Base-by-base conservation (phyloP, 2,329 filamentous ascomycete species). In the Hypoxylon sp. region DNA sequence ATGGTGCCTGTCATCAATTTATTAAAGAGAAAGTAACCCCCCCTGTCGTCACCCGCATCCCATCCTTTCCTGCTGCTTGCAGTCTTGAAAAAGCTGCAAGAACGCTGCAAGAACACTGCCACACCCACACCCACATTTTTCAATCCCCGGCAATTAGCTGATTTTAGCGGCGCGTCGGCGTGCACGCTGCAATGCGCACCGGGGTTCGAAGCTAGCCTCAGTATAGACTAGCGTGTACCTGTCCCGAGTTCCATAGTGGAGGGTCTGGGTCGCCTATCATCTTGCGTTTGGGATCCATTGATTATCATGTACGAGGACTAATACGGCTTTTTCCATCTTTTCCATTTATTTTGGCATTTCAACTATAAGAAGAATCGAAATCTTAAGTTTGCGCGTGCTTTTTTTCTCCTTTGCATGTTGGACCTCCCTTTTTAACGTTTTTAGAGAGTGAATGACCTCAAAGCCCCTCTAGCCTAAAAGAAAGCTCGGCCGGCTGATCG, bases 111-210 rank as follows among this genome's bases (percentile, higher is more conserved):
- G 47, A 24, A 59, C 69, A 67, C 66, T 71, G 66, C 69, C 69
- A 70, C 66, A 66, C 63, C 67, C 61, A 58, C 46, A 51, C 24
- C 55, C 55, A 68, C 65, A 71, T 63, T 60, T 64, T 19, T 10
- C 44, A 47, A 52, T 39, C 69, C 69, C 70, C 70, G 70, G 70
- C 70, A 71, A 71, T 71, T 71, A 71, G 60, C 66, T 68, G 59
- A 62, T 68, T 66, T 50, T 63, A 61, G 63, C 59, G 57, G 58
- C 59, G 55, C 42, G 50, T 71, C 63, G 69, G 66, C 67, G 63
- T 67, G 62, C 61, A 63, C 63, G 59, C 62, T 69, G 55, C 69
- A 63, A 51, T 63, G 57, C 63, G 60, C 59, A 58, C 63, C 44
- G 63, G 57, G 52, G 58, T 37, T 53, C 47, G 46, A 26, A 57